Conservation (phyloP, 2,329 filamentous ascomycete species). For the Colletotrichum plurivorum region DNA sequence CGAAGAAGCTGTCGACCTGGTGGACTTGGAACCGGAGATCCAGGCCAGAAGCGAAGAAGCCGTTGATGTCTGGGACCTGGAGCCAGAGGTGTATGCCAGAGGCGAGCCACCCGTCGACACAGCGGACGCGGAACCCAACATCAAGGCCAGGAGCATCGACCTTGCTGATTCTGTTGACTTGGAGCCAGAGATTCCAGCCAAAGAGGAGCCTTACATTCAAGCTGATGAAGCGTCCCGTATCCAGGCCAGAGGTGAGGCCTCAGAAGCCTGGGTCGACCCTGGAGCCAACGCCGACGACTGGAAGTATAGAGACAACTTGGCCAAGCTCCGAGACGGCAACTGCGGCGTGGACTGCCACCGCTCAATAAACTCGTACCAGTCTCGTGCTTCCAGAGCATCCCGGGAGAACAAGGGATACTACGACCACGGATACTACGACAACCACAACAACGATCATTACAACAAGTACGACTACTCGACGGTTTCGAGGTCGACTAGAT, state of each 20-base stretch:
- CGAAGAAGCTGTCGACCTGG: background rate
- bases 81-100: background rate
- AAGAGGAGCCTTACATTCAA: background rate
- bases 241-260: conserved; percentile 4
- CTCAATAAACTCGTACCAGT: background rate
- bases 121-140: background rate
- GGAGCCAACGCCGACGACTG: background rate
- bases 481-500: background rate
- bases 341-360: background rate
- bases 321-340: background rate
- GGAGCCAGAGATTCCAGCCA: background rate
- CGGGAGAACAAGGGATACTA: background rate
- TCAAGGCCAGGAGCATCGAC: background rate
- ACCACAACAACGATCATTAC: background rate
- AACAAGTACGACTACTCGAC: background rate
- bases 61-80: background rate
- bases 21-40: background rate
- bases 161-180: background rate
- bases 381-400: background rate
- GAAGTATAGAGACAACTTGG: conserved; percentile 17
- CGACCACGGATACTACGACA: background rate
- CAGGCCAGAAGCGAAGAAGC: background rate
- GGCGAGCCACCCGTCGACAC: background rate
- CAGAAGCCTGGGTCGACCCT: background rate
- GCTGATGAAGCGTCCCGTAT: background rate